phyloP scores from a whole-genome alignment of 768 basidiomycete genomes.

The Agrocybe pediades region DNA sequence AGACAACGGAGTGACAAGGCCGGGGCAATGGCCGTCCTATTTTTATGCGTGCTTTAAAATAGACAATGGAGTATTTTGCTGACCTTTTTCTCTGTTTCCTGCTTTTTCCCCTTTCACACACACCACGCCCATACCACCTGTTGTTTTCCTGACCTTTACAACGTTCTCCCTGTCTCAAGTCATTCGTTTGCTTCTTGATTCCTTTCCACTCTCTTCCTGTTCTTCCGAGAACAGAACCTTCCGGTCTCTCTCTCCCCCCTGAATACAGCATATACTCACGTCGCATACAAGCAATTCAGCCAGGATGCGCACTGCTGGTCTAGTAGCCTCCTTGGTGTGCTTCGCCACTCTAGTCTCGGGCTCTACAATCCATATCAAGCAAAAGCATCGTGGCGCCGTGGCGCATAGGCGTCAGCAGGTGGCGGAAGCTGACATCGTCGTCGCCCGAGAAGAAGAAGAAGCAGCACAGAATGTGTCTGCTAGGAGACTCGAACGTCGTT shows the following conservation, averaged over 20 bases:
- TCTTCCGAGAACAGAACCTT: not conserved
- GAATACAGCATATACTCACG: not conserved
- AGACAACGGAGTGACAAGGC: not conserved
- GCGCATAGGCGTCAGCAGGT: not conserved
- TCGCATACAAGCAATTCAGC: too few relatives aligned
- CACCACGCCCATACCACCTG: conserved; percentile 20
- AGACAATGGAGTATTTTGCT: conserved; percentile 8
- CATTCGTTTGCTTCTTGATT: conserved; percentile 14
- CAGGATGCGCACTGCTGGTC: conserved; percentile 11
- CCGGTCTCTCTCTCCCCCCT: not conserved
- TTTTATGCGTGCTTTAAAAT: not conserved
- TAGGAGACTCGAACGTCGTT: conserved; percentile 40
- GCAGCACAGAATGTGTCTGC: conserved; percentile 15
- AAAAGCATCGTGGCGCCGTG: conserved; percentile 5
- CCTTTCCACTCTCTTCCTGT: not conserved
- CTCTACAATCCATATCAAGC: conserved; percentile 3
- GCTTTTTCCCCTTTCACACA: conserved; percentile 1
- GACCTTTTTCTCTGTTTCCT: not conserved
- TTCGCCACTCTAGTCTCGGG: conserved; percentile 7
- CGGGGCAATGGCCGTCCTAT: not conserved
- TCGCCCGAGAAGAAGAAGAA: too few relatives aligned
- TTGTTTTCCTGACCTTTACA: conserved; percentile 9
- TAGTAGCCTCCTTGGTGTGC: conserved; percentile 12
- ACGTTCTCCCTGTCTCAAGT: not conserved
- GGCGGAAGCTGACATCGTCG: too few relatives aligned